These are phyloP conservation scores for Epichloe uncinata DNA, from an alignment of 2,329 filamentous ascomycete genomes.

Conservation along the genomic window DNA sequence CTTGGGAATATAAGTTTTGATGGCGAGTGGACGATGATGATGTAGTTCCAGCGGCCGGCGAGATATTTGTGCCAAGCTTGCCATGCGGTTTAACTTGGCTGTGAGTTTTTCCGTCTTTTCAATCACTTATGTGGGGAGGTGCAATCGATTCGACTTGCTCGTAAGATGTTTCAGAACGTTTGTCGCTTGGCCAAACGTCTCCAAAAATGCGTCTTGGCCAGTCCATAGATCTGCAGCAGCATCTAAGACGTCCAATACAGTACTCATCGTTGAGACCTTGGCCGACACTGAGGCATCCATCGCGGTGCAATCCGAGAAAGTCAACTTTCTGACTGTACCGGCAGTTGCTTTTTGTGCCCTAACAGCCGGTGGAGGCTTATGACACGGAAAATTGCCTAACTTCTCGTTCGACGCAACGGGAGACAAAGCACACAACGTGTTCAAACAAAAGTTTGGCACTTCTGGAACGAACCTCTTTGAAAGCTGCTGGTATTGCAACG, in stretches of 20 bases:
- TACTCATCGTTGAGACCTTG: conserved; percentile 47
- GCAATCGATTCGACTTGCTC: conserved; percentile 36
- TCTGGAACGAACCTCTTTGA: conserved; percentile 87
- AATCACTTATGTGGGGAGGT: conserved; percentile 32
- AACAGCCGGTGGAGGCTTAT: conserved; percentile 37
- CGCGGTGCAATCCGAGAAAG: conserved; percentile 43
- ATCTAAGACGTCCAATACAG: conserved; percentile 52
- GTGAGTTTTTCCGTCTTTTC: conserved; percentile 28
- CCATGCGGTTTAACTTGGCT: conserved; percentile 36
- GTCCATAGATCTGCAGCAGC: conserved; percentile 61
- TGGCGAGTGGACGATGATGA: conserved; percentile 75
- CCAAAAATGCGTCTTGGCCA: conserved; percentile 58
- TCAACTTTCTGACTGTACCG: conserved; percentile 36
- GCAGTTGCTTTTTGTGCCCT: conserved; percentile 33
- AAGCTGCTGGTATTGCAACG: conserved; percentile 67
- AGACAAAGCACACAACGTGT: conserved; percentile 56
- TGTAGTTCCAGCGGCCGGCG: conserved; percentile 79
- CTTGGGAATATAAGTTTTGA: conserved; percentile 80
- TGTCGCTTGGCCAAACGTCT: conserved; percentile 59
- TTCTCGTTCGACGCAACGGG: conserved; percentile 34
- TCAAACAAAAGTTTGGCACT: conserved; percentile 66
- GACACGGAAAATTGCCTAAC: conserved; percentile 47
- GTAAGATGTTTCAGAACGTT: conserved; percentile 47
- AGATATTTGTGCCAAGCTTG: conserved; percentile 47
- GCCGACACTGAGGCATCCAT: conserved; percentile 22